A percentile compares a stretch with the other conserved stretches of the same genome.
phyloP scores from a whole-genome alignment of 2,329 filamentous ascomycete species.

The Diaporthe sp. region DNA sequence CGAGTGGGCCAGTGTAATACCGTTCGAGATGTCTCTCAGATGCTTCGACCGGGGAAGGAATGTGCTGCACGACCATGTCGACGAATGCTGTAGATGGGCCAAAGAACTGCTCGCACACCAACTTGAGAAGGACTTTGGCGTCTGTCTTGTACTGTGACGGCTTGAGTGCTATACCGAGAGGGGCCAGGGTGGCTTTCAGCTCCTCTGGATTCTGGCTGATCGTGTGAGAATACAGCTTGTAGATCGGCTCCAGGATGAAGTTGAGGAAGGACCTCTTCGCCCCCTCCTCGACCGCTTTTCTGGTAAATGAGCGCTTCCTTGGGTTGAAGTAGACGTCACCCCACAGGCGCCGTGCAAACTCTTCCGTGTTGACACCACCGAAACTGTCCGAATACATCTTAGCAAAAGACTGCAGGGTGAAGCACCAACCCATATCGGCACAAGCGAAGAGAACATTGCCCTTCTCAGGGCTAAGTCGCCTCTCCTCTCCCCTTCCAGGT shows the following conservation, averaged over 20 bases:
- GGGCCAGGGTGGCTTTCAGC: slow-evolving; percentile 81
- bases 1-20: slow-evolving; percentile 92
- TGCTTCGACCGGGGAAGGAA: slow-evolving; percentile 87
- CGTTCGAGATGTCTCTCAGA: slow-evolving; percentile 82
- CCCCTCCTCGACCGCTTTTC: slow-evolving; percentile 84
- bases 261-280: slow-evolving; percentile 91
- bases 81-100: slow-evolving; percentile 91
- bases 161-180: slow-evolving; percentile 87
- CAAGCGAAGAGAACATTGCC: slow-evolving; percentile 98
- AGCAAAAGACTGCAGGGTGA: slow-evolving; percentile 92
- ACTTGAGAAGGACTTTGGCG: slow-evolving; percentile 86
- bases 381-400: slow-evolving; percentile 96
- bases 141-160: slow-evolving; percentile 93
- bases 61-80: slow-evolving; percentile 91
- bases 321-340: slow-evolving; percentile 98
- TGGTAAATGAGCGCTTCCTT: slow-evolving; percentile 87
- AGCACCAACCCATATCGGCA: slow-evolving; percentile 95
- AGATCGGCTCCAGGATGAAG: slow-evolving; percentile 95
- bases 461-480: slow-evolving; percentile 91
- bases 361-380: slow-evolving; percentile 81
- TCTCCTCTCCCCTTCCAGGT: slow-evolving; percentile 82
- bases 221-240: slow-evolving; percentile 96
- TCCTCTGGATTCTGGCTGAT: slow-evolving; percentile 91
- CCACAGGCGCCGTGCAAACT: slow-evolving; percentile 91
- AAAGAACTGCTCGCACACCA: slow-evolving; percentile 96